Percentiles rank a stretch among this genome's conserved stretches.
These are phyloP conservation scores for Colletotrichum noveboracense DNA, from an alignment of 2,329 filamentous ascomycete species.

Conservation along the genomic window DNA sequence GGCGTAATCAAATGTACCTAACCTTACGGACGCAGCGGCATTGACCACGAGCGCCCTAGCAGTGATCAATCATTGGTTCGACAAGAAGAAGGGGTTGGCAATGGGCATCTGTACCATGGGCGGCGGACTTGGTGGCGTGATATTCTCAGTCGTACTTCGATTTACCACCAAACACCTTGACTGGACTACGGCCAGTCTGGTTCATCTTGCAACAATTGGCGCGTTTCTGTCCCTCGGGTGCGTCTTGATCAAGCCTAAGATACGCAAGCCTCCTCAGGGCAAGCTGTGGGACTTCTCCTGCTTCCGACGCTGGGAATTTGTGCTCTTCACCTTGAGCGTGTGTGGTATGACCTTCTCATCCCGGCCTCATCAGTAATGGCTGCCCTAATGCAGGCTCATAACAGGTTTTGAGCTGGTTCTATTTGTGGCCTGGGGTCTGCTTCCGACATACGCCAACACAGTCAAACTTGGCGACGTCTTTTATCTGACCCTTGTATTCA, in stretches of 20 bases:
- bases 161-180: constrained; percentile 25
- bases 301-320: constrained; percentile 27
- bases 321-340: constrained; percentile 29
- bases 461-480: constrained; percentile 28
- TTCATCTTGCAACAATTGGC: constrained; percentile 27
- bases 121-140: constrained; percentile 32
- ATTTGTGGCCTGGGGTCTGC: constrained; percentile 34
- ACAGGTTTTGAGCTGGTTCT: constrained; percentile 35
- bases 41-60: constrained; percentile 30
- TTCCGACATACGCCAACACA: constrained; percentile 31
- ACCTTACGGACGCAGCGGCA: constrained; percentile 20
- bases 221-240: constrained; percentile 24
- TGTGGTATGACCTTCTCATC: constrained; percentile 25
- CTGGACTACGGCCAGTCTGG: constrained; percentile 26
- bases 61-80: constrained; percentile 32
- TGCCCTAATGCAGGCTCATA: background rate
- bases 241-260: constrained; percentile 23
- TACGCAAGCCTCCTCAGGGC: background rate
- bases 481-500: constrained; percentile 34
- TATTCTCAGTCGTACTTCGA: constrained; percentile 32
- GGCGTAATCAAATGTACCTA: background rate
- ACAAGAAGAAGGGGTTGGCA: constrained; percentile 22
- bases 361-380: background rate
- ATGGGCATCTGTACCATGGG: constrained; percentile 31
- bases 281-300: constrained; percentile 17